Evolutionary conservation across 306 rosid species (phyloP), one percentile per base, ranked within the genome.

Genomic region (Astragalus glycyphyllos): DNA sequence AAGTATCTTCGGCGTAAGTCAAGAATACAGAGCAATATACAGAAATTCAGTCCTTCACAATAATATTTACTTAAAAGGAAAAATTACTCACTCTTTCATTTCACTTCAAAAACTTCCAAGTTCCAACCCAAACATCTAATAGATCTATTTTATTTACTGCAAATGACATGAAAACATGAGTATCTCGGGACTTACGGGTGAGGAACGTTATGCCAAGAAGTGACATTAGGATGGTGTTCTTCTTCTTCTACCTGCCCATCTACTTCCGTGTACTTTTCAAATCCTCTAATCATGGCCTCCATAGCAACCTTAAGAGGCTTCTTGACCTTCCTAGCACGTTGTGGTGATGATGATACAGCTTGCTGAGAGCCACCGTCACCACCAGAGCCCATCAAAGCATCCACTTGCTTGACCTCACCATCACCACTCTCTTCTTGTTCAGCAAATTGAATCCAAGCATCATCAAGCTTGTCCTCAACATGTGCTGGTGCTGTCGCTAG

Each of bases 401-500:
- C 90, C 34, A 67, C 89, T 76, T 84, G 77, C 72, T 31, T 69
- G 17, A 17, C 77, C 69, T 65, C 63, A 55, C 8, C 72, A 69
- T 53, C 86, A 55, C 67, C 6, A 42, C 77, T 79, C 55, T 60
- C 65, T 76, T 89, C 65, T 76, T 89, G 84, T 73, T 84, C 89
- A 1, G 98, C 97, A 81, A 94, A 94, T 78, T 84, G 91, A 10
- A 90, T 83, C 97, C 98, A 94, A 74, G 98, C 97, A 79, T 94
- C 98, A 73, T 94, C 54, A 49, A 90, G 91, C 72, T 72, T 84
- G 31, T 94, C 98, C 69, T 94, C 98, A 68, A 90, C 98, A 68
- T 94, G 98, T 37, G 98, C 97, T 5, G 98, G 98, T 17, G 97
- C 98, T 4, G 97, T 94, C 0, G 97, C 98, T 68, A 94, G 61